A percentile compares a stretch with the other conserved stretches of the same genome.
These are phyloP conservation scores for Sequoiadendron giganteum DNA, from an alignment of 75 land plant genomes.

Conservation along the genomic window DNA sequence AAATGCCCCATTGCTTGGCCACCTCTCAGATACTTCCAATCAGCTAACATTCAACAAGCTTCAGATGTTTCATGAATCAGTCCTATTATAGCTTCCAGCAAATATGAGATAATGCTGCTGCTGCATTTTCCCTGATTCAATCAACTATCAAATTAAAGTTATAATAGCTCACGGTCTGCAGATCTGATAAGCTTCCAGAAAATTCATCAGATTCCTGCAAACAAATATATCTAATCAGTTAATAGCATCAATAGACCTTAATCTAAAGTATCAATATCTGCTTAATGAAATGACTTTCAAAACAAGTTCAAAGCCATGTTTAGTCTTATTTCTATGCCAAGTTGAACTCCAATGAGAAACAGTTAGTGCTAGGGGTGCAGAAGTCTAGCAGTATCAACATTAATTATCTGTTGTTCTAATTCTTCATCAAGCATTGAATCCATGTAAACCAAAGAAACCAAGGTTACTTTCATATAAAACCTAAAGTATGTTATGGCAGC, in stretches of 20 bases:
- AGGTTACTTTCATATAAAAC: neutral
- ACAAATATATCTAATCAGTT: neutral
- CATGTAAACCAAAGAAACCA: neutral
- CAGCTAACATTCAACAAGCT: neutral
- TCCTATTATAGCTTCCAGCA: neutral
- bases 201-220: conserved; percentile 6
- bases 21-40: conserved; percentile 7
- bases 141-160: neutral
- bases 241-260: neutral
- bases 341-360: neutral
- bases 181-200: neutral
- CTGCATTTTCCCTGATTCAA: neutral
- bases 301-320: neutral
- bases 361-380: neutral
- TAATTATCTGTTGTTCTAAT: neutral
- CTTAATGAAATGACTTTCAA: neutral
- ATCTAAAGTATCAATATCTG: neutral
- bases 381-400: neutral
- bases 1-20: neutral
- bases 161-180: neutral
- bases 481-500: neutral
- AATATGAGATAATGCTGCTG: neutral
- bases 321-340: neutral
- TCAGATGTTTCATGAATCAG: neutral
- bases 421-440: neutral